Evolutionary conservation across 1,284 basidiomycete species (phyloP).

Genomic region (Phenoliferia sp.): DNA sequence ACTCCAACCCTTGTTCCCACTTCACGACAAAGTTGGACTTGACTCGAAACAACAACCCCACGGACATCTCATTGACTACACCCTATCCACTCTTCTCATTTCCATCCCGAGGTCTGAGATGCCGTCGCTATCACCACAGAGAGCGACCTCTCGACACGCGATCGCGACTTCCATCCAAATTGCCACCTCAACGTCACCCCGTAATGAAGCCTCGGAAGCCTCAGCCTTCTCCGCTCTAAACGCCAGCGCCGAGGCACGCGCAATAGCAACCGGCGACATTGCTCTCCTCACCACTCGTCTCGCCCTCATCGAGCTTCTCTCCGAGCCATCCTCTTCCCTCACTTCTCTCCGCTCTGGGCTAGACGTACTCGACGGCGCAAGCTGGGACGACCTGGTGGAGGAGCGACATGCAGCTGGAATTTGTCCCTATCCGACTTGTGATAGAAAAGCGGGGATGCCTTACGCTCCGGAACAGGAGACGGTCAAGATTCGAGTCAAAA

Average conservation of each 20-base stretch:
- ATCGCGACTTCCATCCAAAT: constrained; percentile 12
- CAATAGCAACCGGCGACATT: neutral
- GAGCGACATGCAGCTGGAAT: constrained; percentile 15
- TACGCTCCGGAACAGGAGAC: constrained; percentile 3
- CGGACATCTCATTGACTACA: no score
- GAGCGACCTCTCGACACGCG: neutral
- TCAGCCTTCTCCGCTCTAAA: neutral
- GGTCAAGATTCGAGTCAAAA: neutral
- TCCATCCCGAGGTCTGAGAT: neutral
- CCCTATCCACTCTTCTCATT: no score
- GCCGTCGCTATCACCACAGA: neutral
- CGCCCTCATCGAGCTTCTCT: neutral
- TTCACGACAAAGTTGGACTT: no score
- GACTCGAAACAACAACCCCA: no score
- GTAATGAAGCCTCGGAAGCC: neutral
- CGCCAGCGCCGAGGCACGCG: neutral
- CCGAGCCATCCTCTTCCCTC: neutral
- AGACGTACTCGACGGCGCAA: neutral
- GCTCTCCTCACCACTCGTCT: neutral
- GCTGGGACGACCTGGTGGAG: constrained; percentile 17
- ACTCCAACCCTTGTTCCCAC: no score
- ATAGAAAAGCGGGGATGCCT: neutral
- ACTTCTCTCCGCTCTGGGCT: neutral
- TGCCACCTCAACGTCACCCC: constrained; percentile 6
- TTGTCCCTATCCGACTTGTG: constrained; percentile 20